Conservation (phyloP, 202 grass and related monocot genomes). For the Saccharum hybrid region DNA sequence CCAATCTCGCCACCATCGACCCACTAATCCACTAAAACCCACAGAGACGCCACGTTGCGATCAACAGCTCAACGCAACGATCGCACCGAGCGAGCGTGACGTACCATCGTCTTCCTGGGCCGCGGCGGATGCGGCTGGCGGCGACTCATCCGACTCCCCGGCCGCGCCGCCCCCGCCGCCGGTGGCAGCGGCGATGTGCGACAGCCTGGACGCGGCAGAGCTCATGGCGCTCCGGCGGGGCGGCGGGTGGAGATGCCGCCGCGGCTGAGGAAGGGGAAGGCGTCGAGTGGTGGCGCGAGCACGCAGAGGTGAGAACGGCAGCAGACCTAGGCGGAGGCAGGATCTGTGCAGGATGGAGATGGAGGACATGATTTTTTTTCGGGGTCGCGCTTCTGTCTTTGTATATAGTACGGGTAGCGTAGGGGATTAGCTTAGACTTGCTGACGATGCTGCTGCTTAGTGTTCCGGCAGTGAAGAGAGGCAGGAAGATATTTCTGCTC, state of each 20-base stretch:
- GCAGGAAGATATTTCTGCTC: conserved; percentile 21
- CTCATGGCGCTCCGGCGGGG: conserved; percentile 58
- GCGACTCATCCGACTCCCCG: conserved; percentile 50
- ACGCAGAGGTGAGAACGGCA: conserved; percentile 48
- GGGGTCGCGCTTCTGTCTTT: conserved; percentile 26
- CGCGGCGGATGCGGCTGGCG: conserved; percentile 36
- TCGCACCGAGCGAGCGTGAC: not conserved
- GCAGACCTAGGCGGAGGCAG: conserved; percentile 61
- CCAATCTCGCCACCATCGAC: conserved; percentile 29
- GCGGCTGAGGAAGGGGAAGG: conserved; percentile 9
- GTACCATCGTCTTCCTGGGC: conserved; percentile 70
- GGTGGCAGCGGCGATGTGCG: conserved; percentile 51
- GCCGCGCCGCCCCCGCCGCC: conserved; percentile 33
- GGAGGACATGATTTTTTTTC: conserved; percentile 53
- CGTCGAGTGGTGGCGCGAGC: conserved; percentile 36
- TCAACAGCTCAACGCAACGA: conserved; percentile 10
- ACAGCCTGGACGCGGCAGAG: conserved; percentile 54
- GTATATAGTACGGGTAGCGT: conserved; percentile 21
- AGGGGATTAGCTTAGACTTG: conserved; percentile 35
- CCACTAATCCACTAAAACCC: conserved; percentile 41
- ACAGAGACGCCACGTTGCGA: not conserved
- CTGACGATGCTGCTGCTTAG: not conserved
- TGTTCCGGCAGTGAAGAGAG: conserved; percentile 3
- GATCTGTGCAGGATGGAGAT: conserved; percentile 66
- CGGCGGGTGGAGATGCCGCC: conserved; percentile 35